These are phyloP conservation scores for Fusarium caatingaense DNA, from an alignment of 2,329 filamentous ascomycete genomes.

Conservation along the genomic window DNA sequence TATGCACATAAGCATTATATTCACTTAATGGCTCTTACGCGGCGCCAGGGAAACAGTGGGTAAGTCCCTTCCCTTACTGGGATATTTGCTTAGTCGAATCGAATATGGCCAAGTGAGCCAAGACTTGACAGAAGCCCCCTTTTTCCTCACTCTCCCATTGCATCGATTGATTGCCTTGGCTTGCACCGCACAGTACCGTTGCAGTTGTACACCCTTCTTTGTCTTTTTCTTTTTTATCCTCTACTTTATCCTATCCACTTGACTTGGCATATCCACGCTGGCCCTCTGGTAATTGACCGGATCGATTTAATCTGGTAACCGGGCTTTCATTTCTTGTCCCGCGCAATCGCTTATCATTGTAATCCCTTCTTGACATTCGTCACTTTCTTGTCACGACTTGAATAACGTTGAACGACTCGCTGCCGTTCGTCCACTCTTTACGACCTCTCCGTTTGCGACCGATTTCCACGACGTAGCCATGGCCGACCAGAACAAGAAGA, in stretches of 20 bases:
- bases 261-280: conserved; percentile 33
- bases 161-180: conserved; percentile 4
- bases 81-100: conserved; percentile 26
- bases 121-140: conserved; percentile 23
- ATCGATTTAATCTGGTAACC: conserved; percentile 29
- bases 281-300: conserved; percentile 21
- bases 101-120: conserved; percentile 21
- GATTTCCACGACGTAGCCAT: conserved; percentile 15
- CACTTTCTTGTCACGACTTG: conserved; percentile 11
- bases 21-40: conserved; percentile 25
- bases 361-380: conserved; percentile 10
- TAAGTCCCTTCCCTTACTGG: conserved; percentile 4
- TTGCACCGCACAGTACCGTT: conserved; percentile 15
- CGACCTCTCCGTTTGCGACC: conserved; percentile 13
- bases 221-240: conserved; percentile 7
- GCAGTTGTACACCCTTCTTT: conserved; percentile 17
- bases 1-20: neutral
- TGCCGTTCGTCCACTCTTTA: conserved; percentile 43
- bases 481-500: conserved; percentile 41
- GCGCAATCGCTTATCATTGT: conserved; percentile 10
- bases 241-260: conserved; percentile 21
- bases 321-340: conserved; percentile 17
- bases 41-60: conserved; percentile 16
- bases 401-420: conserved; percentile 35
- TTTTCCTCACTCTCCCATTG: conserved; percentile 10